Evolutionary conservation across 2,329 filamentous ascomycete species (phyloP), one percentile per base, ranked within the genome.

Genomic region (Arthrinium puccinioides): DNA sequence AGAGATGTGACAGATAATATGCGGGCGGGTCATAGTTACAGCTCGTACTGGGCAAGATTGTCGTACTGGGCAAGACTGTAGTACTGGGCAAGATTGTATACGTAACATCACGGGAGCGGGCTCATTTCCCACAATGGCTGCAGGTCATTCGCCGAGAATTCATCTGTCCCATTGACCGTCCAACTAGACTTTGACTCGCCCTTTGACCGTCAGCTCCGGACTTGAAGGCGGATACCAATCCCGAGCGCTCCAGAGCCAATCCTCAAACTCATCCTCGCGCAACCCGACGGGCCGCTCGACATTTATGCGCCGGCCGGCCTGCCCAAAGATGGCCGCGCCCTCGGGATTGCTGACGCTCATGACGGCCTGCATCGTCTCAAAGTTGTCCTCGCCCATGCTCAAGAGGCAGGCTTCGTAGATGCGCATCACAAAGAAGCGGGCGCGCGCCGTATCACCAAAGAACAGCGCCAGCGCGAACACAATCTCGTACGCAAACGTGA

Each of bases 401-500:
- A 27, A 6, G 16, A 9, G 9, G 13, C 28, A 36, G 7, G 23
- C 23, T 11, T 10, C 33, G 23, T 21, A 25, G 33, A 27, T 36
- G 24, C 33, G 33, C 15, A 9, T n/a, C 33, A 24, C 33, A 24
- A 36, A 36, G 24, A 36, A 23, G 9, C 23, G 11, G 9, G 33
- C 33, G 15, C 33, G 33, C 33, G 33, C 33, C 24, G 33, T 24
- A n/a, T 36, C 33, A 9, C 33, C 33, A 16, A 28, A 7, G 16
- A 15, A 8, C 33, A 36, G 23, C 23, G 33, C 15, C 6, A 36
- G 16, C 16, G 33, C 33, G 16, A 36, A 24, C 24, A 24, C 33
- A 18, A 28, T 36, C 33, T 36, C 33, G 24, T 36, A 36, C 33
- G 23, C 19, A 18, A 36, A 36, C 13, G 33, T 36, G 18, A 36